Percentiles rank a stretch among this genome's conserved stretches.
phyloP scores from a whole-genome alignment of 2,329 filamentous ascomycete genomes.

The Bretziella fagacearum region DNA sequence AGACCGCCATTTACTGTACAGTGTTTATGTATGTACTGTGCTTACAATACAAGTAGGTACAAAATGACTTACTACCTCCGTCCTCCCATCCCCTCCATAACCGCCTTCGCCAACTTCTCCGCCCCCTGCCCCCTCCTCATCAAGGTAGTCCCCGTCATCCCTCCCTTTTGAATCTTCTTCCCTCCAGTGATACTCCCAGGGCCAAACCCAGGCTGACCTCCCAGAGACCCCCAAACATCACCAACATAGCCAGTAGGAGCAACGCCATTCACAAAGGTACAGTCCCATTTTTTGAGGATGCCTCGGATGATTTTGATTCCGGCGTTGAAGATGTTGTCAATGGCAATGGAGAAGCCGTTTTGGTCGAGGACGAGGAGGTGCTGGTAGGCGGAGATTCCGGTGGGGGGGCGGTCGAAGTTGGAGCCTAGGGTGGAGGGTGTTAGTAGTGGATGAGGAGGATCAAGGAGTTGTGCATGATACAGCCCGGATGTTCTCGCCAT shows the following conservation, averaged over 20 bases:
- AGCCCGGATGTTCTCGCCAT: not conserved
- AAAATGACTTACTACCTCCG: no score
- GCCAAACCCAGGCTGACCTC: slow-evolving; percentile 49
- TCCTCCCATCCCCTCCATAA: not conserved
- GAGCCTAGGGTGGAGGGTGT: slow-evolving; percentile 34
- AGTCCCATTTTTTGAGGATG: slow-evolving; percentile 44
- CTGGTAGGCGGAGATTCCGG: slow-evolving; percentile 35
- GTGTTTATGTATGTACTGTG: no score
- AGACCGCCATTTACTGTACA: no score
- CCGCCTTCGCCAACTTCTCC: slow-evolving; percentile 4
- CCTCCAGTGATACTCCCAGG: slow-evolving; percentile 31
- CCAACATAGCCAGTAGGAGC: slow-evolving; percentile 48
- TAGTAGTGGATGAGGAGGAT: no score
- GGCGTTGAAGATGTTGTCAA: slow-evolving; percentile 49
- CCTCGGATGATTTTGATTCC: slow-evolving; percentile 48
- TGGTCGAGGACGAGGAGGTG: slow-evolving; percentile 45
- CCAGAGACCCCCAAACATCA: slow-evolving; percentile 53
- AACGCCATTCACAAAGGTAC: slow-evolving; percentile 40
- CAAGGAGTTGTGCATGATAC: not conserved
- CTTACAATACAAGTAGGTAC: no score
- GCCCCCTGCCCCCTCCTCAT: not conserved
- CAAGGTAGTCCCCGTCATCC: slow-evolving; percentile 4
- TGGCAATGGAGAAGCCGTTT: slow-evolving; percentile 45
- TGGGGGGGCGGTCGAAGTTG: slow-evolving; percentile 54
- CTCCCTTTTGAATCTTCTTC: slow-evolving; percentile 18